Conservation (phyloP, 345 rosid genomes). For the Abelmoschus esculentus region DNA sequence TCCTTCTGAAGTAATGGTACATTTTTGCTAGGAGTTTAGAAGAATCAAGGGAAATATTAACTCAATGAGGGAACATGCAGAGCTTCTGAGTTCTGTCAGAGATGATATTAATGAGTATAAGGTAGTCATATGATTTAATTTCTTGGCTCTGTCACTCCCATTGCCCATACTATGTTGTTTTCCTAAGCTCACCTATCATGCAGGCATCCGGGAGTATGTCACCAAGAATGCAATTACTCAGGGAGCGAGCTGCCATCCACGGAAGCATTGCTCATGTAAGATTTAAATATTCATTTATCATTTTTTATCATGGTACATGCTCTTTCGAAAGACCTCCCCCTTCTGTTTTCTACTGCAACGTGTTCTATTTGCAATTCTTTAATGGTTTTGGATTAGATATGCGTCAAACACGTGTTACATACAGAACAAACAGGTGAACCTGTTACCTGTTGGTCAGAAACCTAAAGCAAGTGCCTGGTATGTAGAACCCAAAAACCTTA, state of each 20-base stretch:
- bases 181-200: conserved; percentile 19
- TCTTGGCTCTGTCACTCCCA: background rate
- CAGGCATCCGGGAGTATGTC: conserved; percentile 97
- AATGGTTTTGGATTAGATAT: background rate
- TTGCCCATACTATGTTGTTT: background rate
- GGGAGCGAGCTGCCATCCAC: conserved; percentile 23
- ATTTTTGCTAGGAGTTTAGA: conserved; percentile 60
- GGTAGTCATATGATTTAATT: conserved; percentile 31
- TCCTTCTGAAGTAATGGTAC: conserved; percentile 13
- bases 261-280: conserved; percentile 86
- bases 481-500: background rate
- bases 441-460: background rate
- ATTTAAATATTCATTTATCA: conserved; percentile 10
- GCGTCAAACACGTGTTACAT: background rate
- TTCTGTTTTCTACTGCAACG: background rate
- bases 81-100: conserved; percentile 93
- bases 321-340: background rate
- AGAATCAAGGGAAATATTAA: conserved; percentile 85
- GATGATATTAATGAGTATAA: conserved; percentile 93
- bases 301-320: conserved; percentile 3
- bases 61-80: conserved; percentile 92
- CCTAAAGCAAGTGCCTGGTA: background rate
- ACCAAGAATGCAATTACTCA: conserved; percentile 76
- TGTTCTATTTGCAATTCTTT: background rate
- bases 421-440: background rate